phyloP scores from a whole-genome alignment of 805 yeast genomes.

The Candida maltosa region DNA sequence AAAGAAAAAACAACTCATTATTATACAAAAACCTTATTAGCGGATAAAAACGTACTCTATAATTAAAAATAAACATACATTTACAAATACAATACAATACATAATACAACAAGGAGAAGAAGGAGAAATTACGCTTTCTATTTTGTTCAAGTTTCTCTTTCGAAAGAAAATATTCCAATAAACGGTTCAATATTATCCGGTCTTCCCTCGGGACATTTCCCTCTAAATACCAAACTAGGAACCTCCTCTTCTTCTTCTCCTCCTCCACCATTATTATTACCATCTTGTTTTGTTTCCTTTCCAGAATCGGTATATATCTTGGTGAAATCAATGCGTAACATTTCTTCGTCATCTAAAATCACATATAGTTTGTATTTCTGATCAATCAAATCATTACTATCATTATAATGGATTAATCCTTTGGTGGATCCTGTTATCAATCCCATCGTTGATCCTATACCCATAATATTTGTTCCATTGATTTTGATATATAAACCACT shows the following conservation, averaged over 20 bases:
- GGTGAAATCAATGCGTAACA: conserved; percentile 49
- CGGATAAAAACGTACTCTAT: too few species aligned
- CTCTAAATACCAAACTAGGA: conserved; percentile 49
- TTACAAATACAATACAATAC: too few species aligned
- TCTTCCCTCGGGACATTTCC: conserved; percentile 50
- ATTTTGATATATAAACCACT: conserved; percentile 49
- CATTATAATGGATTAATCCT: conserved; percentile 49
- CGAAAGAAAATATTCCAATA: conserved; percentile 54
- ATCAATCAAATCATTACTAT: conserved; percentile 42
- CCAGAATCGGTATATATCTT: conserved; percentile 29
- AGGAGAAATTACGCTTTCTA: too few species aligned
- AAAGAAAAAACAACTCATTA: too few species aligned
- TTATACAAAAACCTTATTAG: too few species aligned
- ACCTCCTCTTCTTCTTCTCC: conserved; percentile 33
- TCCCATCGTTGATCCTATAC: conserved; percentile 57
- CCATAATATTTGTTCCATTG: conserved; percentile 47
- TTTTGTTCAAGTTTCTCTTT: conserved; percentile 26
- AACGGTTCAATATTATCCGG: conserved; percentile 53
- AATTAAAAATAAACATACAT: too few species aligned
- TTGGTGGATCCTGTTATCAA: conserved; percentile 49
- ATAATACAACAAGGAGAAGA: too few species aligned
- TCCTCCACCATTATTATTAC: conserved; percentile 2
- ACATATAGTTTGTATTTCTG: conserved; percentile 50
- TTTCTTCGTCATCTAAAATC: conserved; percentile 43
- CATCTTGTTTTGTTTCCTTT: background rate